Evolutionary conservation across 257 asterid genomes (phyloP).

Genomic region (Salvia rosmarinus): DNA sequence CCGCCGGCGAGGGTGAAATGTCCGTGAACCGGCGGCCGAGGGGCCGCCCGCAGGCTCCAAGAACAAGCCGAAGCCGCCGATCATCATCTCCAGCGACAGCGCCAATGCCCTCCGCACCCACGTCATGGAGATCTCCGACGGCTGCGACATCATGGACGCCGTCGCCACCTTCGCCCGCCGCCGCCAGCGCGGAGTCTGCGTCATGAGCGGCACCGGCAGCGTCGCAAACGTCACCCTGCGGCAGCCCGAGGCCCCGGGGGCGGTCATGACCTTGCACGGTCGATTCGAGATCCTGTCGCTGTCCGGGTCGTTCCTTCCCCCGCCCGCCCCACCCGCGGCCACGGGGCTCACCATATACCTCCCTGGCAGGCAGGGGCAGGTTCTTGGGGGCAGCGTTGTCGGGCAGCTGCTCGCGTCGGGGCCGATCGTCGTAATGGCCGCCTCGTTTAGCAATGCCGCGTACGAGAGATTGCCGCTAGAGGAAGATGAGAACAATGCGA

Average conservation of each 20-base stretch:
- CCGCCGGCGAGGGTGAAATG: conserved; percentile 50
- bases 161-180: conserved; percentile 71
- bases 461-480: conserved; percentile 85
- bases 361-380: conserved; percentile 96
- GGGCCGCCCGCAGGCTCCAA: conserved; percentile 91
- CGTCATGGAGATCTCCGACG: conserved; percentile 89
- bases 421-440: conserved; percentile 87
- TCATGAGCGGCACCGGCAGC: conserved; percentile 81
- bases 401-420: conserved; percentile 85
- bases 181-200: conserved; percentile 87
- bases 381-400: conserved; percentile 87
- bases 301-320: conserved; percentile 83
- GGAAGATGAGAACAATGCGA: conserved; percentile 53
- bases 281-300: conserved; percentile 81
- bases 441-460: conserved; percentile 93
- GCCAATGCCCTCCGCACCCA: conserved; percentile 91
- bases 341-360: conserved; percentile 72
- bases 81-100: conserved; percentile 86
- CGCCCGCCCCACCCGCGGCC: conserved; percentile 88
- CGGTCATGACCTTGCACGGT: conserved; percentile 78
- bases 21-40: conserved; percentile 60
- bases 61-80: conserved; percentile 87
- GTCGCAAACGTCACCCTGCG: conserved; percentile 78
- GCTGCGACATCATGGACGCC: conserved; percentile 79
- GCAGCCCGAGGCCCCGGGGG: conserved; percentile 83